Conservation (phyloP, 1,139 yeast genomes). For the Kodamaea fungicola region DNA sequence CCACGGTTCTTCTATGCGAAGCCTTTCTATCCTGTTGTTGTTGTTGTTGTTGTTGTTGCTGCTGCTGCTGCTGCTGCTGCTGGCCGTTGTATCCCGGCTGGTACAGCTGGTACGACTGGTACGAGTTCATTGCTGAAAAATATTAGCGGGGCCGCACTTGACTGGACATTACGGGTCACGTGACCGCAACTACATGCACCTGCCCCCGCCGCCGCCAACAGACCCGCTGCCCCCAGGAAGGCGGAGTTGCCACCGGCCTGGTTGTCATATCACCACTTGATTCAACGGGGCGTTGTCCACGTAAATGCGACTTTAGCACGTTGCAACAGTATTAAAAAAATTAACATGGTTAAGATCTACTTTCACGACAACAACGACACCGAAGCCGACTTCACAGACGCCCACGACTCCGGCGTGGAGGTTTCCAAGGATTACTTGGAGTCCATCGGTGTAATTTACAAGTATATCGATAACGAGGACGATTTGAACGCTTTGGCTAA, state of each 20-base stretch:
- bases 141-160: too few relatives aligned
- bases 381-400: constrained; percentile 62
- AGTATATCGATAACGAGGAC: constrained; percentile 46
- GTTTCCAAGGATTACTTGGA: constrained; percentile 52
- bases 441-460: constrained; percentile 69
- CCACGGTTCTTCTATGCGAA: constrained; percentile 79
- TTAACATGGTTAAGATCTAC: constrained; percentile 53
- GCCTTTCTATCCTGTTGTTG: constrained; percentile 48
- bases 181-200: too few relatives aligned
- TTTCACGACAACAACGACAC: constrained; percentile 67
- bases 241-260: too few relatives aligned
- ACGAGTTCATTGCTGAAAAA: background rate
- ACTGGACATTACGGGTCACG: too few relatives aligned
- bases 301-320: too few relatives aligned
- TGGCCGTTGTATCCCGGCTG: constrained; percentile 5
- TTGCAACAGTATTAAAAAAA: too few relatives aligned
- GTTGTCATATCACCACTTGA: background rate
- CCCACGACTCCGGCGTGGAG: constrained; percentile 65
- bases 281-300: background rate
- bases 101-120: constrained; percentile 6
- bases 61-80: constrained; percentile 22
- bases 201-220: too few relatives aligned
- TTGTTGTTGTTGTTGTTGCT: constrained; percentile 41
- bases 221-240: too few relatives aligned
- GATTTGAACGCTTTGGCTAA: constrained; percentile 66